Evolutionary conservation across 1,284 basidiomycete genomes (phyloP).

Genomic region (Microbotryomycetes sp.): DNA sequence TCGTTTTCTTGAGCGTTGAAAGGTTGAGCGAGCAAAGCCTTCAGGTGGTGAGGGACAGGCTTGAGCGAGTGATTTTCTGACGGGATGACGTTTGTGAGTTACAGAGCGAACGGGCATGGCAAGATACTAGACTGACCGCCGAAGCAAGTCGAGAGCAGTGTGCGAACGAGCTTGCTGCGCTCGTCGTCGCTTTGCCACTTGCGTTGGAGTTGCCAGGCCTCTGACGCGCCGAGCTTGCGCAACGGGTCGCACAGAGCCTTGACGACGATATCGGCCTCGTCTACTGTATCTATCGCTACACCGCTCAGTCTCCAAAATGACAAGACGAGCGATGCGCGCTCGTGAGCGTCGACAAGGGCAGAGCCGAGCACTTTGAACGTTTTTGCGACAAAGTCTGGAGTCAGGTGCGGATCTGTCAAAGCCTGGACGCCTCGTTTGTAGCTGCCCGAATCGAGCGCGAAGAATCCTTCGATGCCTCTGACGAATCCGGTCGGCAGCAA

Average conservation of each 20-base stretch:
- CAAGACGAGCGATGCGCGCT: conserved; percentile 19
- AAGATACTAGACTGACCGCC: conserved; percentile 10
- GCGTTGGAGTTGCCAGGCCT: conserved; percentile 27
- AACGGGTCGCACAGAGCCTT: conserved; percentile 17
- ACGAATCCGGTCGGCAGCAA: conserved; percentile 19
- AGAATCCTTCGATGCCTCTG: conserved; percentile 15
- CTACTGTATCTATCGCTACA: conserved; percentile 4
- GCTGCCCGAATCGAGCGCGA: conserved; percentile 18
- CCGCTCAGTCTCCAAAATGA: conserved; percentile 19
- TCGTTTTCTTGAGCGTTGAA: conserved; percentile 17
- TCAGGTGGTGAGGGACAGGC: conserved; percentile 18
- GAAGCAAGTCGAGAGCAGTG: conserved; percentile 23
- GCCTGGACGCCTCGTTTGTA: conserved; percentile 12
- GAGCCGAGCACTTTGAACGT: conserved; percentile 16
- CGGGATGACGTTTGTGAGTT: neutral
- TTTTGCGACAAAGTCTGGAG: conserved; percentile 19
- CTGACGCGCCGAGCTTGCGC: conserved; percentile 10
- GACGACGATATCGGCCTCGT: conserved; percentile 14
- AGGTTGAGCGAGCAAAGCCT: conserved; percentile 16
- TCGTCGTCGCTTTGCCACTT: conserved; percentile 15
- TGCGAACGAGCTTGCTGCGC: conserved; percentile 1
- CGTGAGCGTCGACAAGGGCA: neutral
- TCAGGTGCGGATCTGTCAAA: conserved; percentile 23
- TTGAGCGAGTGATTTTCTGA: conserved; percentile 16
- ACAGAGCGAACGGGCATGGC: neutral